Conservation (phyloP, 2,329 filamentous ascomycete genomes). For the Alternaria panax region DNA sequence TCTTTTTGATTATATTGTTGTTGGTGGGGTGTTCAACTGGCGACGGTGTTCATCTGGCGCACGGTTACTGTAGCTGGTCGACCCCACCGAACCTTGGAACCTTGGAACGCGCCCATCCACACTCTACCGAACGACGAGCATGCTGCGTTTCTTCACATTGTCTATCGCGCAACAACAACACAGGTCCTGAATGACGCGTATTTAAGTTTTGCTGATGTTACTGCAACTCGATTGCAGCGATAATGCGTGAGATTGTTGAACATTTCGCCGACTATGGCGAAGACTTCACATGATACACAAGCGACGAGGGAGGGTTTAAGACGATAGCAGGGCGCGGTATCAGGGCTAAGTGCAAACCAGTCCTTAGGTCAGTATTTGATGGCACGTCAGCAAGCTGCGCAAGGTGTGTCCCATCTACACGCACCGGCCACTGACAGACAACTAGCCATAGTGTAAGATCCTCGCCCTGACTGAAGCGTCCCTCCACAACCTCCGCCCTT, state of each 20-base stretch:
- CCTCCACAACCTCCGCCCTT: constrained; percentile 47
- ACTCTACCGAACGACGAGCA: constrained; percentile 22
- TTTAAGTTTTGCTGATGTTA: neutral
- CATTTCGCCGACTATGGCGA: no score
- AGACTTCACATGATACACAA: neutral
- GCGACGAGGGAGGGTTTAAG: constrained; percentile 25
- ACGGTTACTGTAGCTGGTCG: no score
- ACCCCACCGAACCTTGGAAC: neutral
- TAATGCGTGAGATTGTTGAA: neutral
- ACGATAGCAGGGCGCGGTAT: constrained; percentile 49
- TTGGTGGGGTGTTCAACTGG: no score
- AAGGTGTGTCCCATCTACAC: constrained; percentile 31
- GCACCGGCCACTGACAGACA: neutral
- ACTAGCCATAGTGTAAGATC: constrained; percentile 52
- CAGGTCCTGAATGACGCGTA: neutral
- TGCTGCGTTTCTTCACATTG: neutral
- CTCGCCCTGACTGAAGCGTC: constrained; percentile 52
- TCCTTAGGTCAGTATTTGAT: constrained; percentile 51
- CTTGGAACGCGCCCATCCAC: neutral
- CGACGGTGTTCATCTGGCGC: no score
- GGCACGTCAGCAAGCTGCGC: constrained; percentile 48
- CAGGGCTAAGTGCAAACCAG: constrained; percentile 49
- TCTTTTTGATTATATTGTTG: no score
- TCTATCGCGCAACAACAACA: neutral
- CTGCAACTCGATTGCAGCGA: neutral